These are phyloP conservation scores for Tremella yokohamensis DNA, from an alignment of 768 basidiomycete genomes.

Conservation along the genomic window DNA sequence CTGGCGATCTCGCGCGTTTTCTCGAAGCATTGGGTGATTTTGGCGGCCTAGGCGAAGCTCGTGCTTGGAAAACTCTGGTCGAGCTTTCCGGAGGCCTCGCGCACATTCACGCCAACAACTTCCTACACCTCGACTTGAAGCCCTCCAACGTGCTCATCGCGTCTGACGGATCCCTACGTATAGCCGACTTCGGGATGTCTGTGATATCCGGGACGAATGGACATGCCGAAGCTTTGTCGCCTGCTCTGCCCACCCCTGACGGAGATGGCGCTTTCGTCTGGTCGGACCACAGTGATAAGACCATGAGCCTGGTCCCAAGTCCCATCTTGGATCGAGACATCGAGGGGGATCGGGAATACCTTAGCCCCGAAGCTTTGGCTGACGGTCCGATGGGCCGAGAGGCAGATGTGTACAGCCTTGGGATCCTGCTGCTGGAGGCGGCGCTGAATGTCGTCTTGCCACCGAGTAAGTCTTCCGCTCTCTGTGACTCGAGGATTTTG, in stretches of 20 bases:
- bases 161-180: slow-evolving; percentile 79
- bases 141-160: slow-evolving; percentile 95
- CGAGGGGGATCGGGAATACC: slow-evolving; percentile 94
- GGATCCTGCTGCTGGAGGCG: slow-evolving; percentile 91
- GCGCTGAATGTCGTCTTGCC: slow-evolving; percentile 94
- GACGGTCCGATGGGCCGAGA: slow-evolving; percentile 77
- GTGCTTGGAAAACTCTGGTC: slow-evolving; percentile 92
- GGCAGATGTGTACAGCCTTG: slow-evolving; percentile 85
- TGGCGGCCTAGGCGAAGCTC: slow-evolving; percentile 84
- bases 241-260: slow-evolving; percentile 33
- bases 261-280: slow-evolving; percentile 37
- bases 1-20: slow-evolving; percentile 83
- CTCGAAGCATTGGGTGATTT: slow-evolving; percentile 80
- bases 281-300: slow-evolving; percentile 9
- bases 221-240: slow-evolving; percentile 21
- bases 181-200: slow-evolving; percentile 99
- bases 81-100: slow-evolving; percentile 76
- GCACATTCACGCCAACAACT: slow-evolving; percentile 82
- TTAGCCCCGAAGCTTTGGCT: slow-evolving; percentile 90
- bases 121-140: slow-evolving; percentile 95
- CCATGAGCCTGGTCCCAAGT: slow-evolving; percentile 23
- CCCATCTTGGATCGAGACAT: slow-evolving; percentile 54
- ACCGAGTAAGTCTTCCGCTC: slow-evolving; percentile 61
- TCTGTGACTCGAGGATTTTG: background rate
- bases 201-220: slow-evolving; percentile 73